Percentiles rank a stretch among this genome's conserved stretches.
Evolutionary conservation across 495 filamentous ascomycete species (phyloP).

Genomic region (Penicillium ucsense): DNA sequence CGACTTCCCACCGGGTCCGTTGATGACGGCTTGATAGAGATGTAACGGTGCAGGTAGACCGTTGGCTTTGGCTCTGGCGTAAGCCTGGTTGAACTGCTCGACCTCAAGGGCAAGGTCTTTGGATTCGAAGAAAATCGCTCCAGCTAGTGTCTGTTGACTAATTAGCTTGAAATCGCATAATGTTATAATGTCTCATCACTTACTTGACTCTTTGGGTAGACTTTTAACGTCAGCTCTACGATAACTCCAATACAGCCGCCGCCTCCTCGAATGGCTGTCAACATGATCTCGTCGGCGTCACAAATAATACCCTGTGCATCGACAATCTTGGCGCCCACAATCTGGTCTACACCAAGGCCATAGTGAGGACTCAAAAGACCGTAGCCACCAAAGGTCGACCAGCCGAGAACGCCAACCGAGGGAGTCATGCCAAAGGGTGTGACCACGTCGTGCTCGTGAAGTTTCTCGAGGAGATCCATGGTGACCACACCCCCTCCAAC

Average conservation of each 20-base stretch:
- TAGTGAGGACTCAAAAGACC: constrained; percentile 20
- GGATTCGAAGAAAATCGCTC: constrained; percentile 3
- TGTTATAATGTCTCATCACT: background rate
- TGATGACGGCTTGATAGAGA: constrained; percentile 4
- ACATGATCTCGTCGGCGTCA: constrained; percentile 20
- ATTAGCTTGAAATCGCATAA: background rate
- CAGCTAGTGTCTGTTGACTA: constrained; percentile 3
- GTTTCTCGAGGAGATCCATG: constrained; percentile 3
- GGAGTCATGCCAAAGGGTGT: constrained; percentile 5
- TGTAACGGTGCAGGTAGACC: constrained; percentile 4
- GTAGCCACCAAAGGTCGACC: constrained; percentile 31
- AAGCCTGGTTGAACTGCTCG: constrained; percentile 3
- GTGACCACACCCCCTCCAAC: constrained; percentile 26
- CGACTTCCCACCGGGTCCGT: background rate
- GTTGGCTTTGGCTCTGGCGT: constrained; percentile 1
- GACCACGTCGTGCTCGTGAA: constrained; percentile 3
- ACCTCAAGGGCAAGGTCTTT: constrained; percentile 1
- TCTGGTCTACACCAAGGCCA: constrained; percentile 31
- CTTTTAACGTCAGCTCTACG: constrained; percentile 26
- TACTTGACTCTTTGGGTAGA: constrained; percentile 19
- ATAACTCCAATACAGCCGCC: constrained; percentile 31
- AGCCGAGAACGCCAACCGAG: constrained; percentile 26
- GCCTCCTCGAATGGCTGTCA: constrained; percentile 27
- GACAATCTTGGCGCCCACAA: constrained; percentile 29
- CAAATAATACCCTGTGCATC: constrained; percentile 21